Base-by-base conservation (phyloP, 768 basidiomycete genomes). In the Suillus hirtellus region DNA sequence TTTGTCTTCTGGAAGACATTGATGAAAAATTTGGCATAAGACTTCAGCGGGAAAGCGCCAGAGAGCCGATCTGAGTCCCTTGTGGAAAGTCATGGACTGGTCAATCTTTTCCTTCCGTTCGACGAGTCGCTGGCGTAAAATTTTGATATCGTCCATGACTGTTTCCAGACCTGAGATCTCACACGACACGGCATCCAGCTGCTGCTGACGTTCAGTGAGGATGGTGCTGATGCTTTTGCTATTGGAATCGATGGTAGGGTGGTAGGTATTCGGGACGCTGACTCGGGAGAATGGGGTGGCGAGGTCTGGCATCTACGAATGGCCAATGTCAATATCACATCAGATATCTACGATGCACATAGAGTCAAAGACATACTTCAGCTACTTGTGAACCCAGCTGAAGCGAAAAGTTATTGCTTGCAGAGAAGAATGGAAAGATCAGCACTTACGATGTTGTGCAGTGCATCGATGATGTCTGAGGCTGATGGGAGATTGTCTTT, bases 1-100 rank as follows among this genome's bases (percentile, higher is more conserved):
- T 0, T 67, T 60, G 21, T 72, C 67, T 0, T 60, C n/a, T 3
- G 72, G 68, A n/a, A 79, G 66, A 65, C 77, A 80, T 19, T 75
- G 72, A 10, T 68, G 66, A 68, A 84, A 84, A 42, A 86, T 80
- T 69, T 83, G 80, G 42, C 77, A 75, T 37, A 78, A 75, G 4
- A 85, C 68, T 68, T 85, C 84, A 1, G 78, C 50, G 6, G 84
- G 83, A 8, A 85, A 71, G 15, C 68, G 65, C 56, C 74, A 69
- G 62, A 84, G 79, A 43, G 67, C 66, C 9, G 71, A 69, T 34
- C 69, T 38, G 1, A 76, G 66, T 2, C 71, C 66, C 17, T 42
- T 65, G 56, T 76, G 72, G 2, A 42, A 59, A 4, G 65, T 42
- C 60, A 74, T 66, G 14, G 70, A 73, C 21, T 44, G 17, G 1